Evolutionary conservation across 2,329 filamentous ascomycete species (phyloP).

Genomic region (Parastagonospora nodorum): DNA sequence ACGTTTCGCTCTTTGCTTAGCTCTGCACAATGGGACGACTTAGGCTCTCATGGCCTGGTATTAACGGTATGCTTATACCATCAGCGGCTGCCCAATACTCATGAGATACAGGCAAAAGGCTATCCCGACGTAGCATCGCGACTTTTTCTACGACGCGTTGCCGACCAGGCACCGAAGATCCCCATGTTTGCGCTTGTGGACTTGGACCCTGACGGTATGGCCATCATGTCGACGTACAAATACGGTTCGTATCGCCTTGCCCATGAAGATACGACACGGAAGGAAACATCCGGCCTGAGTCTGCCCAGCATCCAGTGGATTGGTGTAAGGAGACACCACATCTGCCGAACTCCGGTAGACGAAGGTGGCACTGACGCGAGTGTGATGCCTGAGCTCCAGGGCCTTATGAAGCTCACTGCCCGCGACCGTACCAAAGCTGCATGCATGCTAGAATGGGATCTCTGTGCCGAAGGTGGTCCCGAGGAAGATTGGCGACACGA

Average conservation of each 20-base stretch:
- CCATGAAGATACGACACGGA: slow-evolving; percentile 61
- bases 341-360: slow-evolving; percentile 21
- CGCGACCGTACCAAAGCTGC: slow-evolving; percentile 65
- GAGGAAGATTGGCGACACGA: slow-evolving; percentile 57
- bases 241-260: slow-evolving; percentile 67
- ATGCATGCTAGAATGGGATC: slow-evolving; percentile 56
- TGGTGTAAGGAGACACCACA: slow-evolving; percentile 56
- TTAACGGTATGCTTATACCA: slow-evolving; percentile 62
- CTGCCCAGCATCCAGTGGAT: slow-evolving; percentile 66
- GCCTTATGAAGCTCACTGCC: slow-evolving; percentile 56
- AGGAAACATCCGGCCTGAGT: slow-evolving; percentile 26
- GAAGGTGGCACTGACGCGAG: slow-evolving; percentile 16
- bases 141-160: slow-evolving; percentile 60
- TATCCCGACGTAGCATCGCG: slow-evolving; percentile 78
- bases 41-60: slow-evolving; percentile 64
- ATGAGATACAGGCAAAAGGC: slow-evolving; percentile 70
- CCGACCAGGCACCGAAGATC: slow-evolving; percentile 44
- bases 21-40: slow-evolving; percentile 59
- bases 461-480: slow-evolving; percentile 37
- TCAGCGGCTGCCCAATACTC: not conserved
- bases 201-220: slow-evolving; percentile 76
- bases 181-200: slow-evolving; percentile 71
- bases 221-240: slow-evolving; percentile 75
- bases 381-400: slow-evolving; percentile 37
- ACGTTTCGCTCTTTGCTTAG: slow-evolving; percentile 71